Conservation (phyloP, 2,329 filamentous ascomycete genomes). For the Sclerotinia borealis region DNA sequence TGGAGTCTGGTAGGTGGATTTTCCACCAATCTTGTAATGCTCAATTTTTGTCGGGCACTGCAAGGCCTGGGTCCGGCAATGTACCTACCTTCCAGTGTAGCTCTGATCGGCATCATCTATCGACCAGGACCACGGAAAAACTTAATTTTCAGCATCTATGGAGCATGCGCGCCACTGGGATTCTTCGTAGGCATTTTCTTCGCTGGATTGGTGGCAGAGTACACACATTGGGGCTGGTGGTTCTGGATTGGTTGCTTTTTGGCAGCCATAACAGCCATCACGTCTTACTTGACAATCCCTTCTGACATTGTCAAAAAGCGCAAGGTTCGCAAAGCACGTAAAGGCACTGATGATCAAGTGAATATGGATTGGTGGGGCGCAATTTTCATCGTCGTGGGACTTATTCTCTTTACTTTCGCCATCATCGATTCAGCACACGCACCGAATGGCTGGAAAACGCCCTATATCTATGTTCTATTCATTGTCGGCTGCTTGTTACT, state of each 20-base stretch:
- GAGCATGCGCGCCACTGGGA: constrained; percentile 47
- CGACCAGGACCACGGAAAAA: constrained; percentile 65
- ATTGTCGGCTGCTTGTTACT: constrained; percentile 57
- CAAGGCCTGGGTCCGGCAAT: constrained; percentile 70
- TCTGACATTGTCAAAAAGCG: constrained; percentile 38
- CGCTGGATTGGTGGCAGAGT: constrained; percentile 55
- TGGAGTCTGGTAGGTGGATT: constrained; percentile 69
- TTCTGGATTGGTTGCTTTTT: constrained; percentile 60
- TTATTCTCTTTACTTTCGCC: constrained; percentile 67
- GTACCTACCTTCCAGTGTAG: constrained; percentile 63
- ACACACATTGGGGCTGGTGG: constrained; percentile 57
- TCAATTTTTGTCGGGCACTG: constrained; percentile 67
- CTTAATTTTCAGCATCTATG: constrained; percentile 52
- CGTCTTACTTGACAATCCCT: constrained; percentile 44
- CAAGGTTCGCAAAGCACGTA: constrained; percentile 11
- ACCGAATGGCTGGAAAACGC: constrained; percentile 62
- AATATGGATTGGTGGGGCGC: constrained; percentile 67
- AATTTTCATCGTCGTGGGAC: constrained; percentile 53
- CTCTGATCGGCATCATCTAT: constrained; percentile 59
- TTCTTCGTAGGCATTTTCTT: constrained; percentile 59
- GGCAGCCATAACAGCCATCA: constrained; percentile 40
- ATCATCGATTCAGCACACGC: constrained; percentile 69
- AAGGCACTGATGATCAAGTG: constrained; percentile 29
- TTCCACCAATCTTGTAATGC: constrained; percentile 59
- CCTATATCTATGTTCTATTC: constrained; percentile 63